phyloP scores from a whole-genome alignment of 2,329 filamentous ascomycete genomes.

The Pseudogymnoascus pannorum region DNA sequence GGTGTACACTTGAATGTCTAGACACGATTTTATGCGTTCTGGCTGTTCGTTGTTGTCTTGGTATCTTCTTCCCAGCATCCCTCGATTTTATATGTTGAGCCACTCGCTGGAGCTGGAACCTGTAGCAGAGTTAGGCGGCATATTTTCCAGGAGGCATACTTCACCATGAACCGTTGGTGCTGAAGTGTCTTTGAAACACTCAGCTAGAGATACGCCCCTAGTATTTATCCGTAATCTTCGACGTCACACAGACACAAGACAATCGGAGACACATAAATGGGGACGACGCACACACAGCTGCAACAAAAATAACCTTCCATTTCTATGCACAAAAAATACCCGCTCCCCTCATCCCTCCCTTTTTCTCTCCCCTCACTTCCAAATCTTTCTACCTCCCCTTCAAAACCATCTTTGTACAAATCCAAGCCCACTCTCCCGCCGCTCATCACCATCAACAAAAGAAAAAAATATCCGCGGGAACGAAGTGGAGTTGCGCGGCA shows the following conservation, averaged over 20 bases:
- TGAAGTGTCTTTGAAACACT: neutral
- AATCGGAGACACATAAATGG: neutral
- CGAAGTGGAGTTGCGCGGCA: neutral
- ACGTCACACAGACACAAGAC: neutral
- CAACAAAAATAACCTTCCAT: constrained; percentile 3
- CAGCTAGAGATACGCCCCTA: neutral
- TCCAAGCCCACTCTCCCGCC: constrained; percentile 1
- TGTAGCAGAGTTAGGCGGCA: neutral
- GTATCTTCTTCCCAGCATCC: too few relatives aligned
- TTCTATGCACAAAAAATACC: constrained; percentile 9
- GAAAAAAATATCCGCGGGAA: neutral
- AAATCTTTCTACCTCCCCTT: neutral
- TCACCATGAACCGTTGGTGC: neutral
- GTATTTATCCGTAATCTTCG: neutral
- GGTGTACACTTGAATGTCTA: too few relatives aligned
- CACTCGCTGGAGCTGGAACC: neutral
- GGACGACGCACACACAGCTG: neutral
- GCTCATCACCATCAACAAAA: constrained; percentile 3
- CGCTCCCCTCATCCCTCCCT: constrained; percentile 39
- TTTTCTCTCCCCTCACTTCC: neutral
- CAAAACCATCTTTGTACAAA: neutral
- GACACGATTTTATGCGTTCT: too few relatives aligned
- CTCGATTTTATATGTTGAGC: too few relatives aligned
- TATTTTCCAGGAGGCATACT: neutral
- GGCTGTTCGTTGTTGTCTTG: too few relatives aligned